phyloP scores from a whole-genome alignment of 495 filamentous ascomycete species.

The Annulohypoxylon nitens region DNA sequence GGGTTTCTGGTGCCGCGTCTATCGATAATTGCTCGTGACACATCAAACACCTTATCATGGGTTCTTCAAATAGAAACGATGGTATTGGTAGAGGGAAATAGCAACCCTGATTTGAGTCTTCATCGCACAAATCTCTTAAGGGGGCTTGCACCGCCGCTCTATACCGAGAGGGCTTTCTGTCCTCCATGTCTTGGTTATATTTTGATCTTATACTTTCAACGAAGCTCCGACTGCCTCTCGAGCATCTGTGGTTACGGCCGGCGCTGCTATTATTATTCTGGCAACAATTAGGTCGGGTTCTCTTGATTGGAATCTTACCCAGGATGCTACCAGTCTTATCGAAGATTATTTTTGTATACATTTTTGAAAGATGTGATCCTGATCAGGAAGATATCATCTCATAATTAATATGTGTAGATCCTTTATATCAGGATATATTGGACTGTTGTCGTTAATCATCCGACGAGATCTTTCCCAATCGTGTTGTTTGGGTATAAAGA shows the following conservation, averaged over 20 bases:
- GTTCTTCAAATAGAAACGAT: constrained; percentile 44
- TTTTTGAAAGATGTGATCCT: not conserved
- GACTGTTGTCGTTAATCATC: too few relatives aligned
- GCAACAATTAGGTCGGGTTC: not conserved
- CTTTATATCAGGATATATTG: too few relatives aligned
- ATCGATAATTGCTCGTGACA: constrained; percentile 15
- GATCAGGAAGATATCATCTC: too few relatives aligned
- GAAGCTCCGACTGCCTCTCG: not conserved
- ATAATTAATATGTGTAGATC: too few relatives aligned
- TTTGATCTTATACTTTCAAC: not conserved
- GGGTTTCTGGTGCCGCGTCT: not conserved
- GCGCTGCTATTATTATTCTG: not conserved
- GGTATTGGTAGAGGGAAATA: constrained; percentile 43
- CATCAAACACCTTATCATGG: constrained; percentile 42
- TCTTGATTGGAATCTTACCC: constrained; percentile 38
- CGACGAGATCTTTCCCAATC: too few relatives aligned
- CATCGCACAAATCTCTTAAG: not conserved
- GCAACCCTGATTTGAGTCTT: constrained; percentile 2
- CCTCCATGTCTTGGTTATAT: not conserved
- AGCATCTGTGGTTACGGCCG: not conserved
- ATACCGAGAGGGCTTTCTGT: not conserved
- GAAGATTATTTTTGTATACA: constrained; percentile 27
- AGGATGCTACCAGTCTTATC: constrained; percentile 34
- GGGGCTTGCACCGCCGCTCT: too few relatives aligned
- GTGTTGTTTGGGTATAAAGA: too few relatives aligned